Conservation (phyloP, 2,329 filamentous ascomycete genomes). For the Stachybotrys elegans region DNA sequence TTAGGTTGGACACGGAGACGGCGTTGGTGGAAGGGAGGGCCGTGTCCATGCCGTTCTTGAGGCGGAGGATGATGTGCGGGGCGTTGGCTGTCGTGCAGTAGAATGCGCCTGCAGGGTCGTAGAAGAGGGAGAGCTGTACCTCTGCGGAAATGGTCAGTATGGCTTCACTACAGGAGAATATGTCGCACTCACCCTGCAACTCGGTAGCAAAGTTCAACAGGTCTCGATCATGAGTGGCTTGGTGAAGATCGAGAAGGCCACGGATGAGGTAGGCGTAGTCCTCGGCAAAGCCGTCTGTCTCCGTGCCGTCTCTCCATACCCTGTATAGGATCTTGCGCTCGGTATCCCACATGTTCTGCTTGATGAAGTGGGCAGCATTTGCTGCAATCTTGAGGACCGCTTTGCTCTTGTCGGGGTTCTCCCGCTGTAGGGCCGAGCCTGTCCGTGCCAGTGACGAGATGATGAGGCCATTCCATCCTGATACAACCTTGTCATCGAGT, state of each 20-base stretch:
- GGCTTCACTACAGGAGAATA: neutral
- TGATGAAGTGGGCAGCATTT: conserved; percentile 68
- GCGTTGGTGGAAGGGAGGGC: conserved; percentile 88
- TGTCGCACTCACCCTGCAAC: conserved; percentile 58
- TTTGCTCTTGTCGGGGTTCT: conserved; percentile 52
- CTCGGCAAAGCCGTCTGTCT: conserved; percentile 75
- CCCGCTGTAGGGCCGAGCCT: conserved; percentile 58
- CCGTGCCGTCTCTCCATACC: conserved; percentile 64
- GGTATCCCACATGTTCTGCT: conserved; percentile 65
- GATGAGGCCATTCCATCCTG: conserved; percentile 83
- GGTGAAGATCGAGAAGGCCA: conserved; percentile 78
- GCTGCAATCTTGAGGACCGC: conserved; percentile 62
- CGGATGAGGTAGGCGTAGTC: conserved; percentile 89
- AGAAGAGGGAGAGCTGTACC: conserved; percentile 72
- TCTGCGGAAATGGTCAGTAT: conserved; percentile 35
- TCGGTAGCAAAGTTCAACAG: conserved; percentile 78
- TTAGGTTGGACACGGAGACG: conserved; percentile 80
- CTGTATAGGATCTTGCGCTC: conserved; percentile 61
- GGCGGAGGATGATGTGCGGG: conserved; percentile 69
- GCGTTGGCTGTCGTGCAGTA: conserved; percentile 63
- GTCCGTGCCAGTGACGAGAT: conserved; percentile 77
- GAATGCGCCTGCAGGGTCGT: conserved; percentile 66
- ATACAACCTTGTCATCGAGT: conserved; percentile 83
- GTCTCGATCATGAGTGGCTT: conserved; percentile 69
- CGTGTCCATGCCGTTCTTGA: conserved; percentile 95